Conservation (phyloP, 305 asterid genomes). For the Petunia hybrid region DNA sequence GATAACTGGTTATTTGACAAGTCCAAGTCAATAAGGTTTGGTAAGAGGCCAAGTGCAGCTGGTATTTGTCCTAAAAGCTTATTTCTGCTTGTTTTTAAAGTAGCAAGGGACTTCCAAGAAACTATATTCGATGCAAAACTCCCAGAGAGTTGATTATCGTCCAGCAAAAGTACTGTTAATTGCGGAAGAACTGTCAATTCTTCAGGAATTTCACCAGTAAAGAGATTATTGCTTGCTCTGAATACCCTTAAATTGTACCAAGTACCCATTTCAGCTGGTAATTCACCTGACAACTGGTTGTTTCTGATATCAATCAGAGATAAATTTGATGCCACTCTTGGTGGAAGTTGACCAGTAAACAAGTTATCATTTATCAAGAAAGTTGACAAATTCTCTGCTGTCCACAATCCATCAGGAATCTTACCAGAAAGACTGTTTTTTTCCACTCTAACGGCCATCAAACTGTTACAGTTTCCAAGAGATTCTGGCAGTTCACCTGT, state of each 20-base stretch:
- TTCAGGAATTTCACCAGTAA: slow-evolving; percentile 64
- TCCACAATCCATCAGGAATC: slow-evolving; percentile 76
- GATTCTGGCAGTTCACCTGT: slow-evolving; percentile 70
- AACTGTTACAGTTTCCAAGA: slow-evolving; percentile 62
- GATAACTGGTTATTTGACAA: slow-evolving; percentile 72
- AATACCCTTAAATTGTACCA: slow-evolving; percentile 56
- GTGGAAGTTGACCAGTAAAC: slow-evolving; percentile 72
- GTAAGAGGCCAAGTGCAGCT: slow-evolving; percentile 54
- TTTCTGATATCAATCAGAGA: slow-evolving; percentile 56
- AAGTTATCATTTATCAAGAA: slow-evolving; percentile 57
- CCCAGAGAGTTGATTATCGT: slow-evolving; percentile 73
- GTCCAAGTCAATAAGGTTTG: slow-evolving; percentile 60
- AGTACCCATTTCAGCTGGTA: slow-evolving; percentile 65
- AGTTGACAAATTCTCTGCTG: slow-evolving; percentile 37
- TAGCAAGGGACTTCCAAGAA: slow-evolving; percentile 67
- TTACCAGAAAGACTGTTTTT: slow-evolving; percentile 62
- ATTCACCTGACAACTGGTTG: slow-evolving; percentile 71
- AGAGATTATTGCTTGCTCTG: slow-evolving; percentile 65
- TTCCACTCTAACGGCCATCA: slow-evolving; percentile 48
- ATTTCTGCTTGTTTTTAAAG: slow-evolving; percentile 64
- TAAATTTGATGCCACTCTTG: slow-evolving; percentile 45
- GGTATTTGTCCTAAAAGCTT: slow-evolving; percentile 81
- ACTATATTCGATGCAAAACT: slow-evolving; percentile 58
- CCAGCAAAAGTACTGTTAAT: slow-evolving; percentile 51
- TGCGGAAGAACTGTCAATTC: slow-evolving; percentile 64